Evolutionary conservation across 768 basidiomycete species (phyloP), one percentile per base, ranked within the genome.

Genomic region (Tricholoma sp.): DNA sequence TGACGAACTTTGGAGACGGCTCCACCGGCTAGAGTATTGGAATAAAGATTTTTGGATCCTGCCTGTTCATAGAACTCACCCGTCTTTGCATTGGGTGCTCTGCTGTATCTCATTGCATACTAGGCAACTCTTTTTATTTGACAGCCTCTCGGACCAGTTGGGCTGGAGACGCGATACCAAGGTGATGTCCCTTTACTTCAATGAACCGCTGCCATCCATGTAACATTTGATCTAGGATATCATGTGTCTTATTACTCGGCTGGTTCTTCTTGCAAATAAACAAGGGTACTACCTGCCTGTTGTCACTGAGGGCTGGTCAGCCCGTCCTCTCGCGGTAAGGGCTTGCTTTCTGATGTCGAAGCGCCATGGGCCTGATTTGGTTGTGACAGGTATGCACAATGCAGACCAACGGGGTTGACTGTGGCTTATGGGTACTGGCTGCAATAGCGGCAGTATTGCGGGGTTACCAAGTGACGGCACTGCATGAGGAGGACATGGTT

Each of bases 361-460:
- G 14, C 12, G 24, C 14, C 16, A 47, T 47, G 46, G 16, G 5
- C 46, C 16, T 4, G n/a, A 47, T 47, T 47, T 16, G 12, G 14
- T 47, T 47, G 46, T 47, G 46, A n/a, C n/a, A 47, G 46, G 46
- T 47, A 47, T 12, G 27, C 16, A 12, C 16, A 9, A 41, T 52
- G 34, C 52, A 52, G 39, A 52, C 52, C 3, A 52, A 52, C 24
- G 35, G 52, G 21, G 35, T 37, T 52, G 34, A 52, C 39, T 52
- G 52, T 18, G 52, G 52, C 52, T 37, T 52, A 35, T 52, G 34
- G 34, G 52, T 52, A 22, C 52, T 39, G 24, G 52, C 52, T 41
- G 39, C 19, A 35, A 34, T 52, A 52, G 34, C 24, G n/a, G 52
- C 34, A 21, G 12, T 16, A 37, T 39, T 52, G 12, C 19, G n/a